Percentiles rank a stretch among this genome's conserved stretches.
phyloP scores from a whole-genome alignment of 768 basidiomycete species.

The Mycena metata region DNA sequence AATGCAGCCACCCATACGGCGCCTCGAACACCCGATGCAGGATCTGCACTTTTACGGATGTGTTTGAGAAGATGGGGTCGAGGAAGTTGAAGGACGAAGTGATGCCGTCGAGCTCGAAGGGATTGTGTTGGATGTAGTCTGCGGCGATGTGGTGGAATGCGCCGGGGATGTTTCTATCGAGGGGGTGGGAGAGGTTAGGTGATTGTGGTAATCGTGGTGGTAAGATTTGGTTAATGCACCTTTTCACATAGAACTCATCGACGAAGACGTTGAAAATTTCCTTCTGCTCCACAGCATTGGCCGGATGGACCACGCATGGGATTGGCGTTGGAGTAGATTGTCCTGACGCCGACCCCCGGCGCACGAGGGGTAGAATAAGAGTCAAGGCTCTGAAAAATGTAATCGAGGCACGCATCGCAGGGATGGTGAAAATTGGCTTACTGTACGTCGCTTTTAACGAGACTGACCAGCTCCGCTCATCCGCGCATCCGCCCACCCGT shows the following conservation, averaged over 20 bases:
- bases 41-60: conserved; percentile 22
- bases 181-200: conserved; percentile 24
- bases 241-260: conserved; percentile 25
- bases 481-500: no score
- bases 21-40: conserved; percentile 19
- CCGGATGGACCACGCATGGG: conserved; percentile 18
- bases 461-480: no score
- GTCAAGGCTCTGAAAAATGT: conserved; percentile 23
- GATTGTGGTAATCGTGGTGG: conserved; percentile 17
- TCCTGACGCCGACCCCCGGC: conserved; percentile 19
- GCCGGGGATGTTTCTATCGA: conserved; percentile 21
- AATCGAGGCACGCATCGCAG: conserved; percentile 19
- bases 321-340: conserved; percentile 15
- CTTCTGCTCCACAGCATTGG: conserved; percentile 21
- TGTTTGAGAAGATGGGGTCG: conserved; percentile 14
- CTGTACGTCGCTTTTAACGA: no score
- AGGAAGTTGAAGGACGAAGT: conserved; percentile 18
- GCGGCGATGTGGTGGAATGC: conserved; percentile 23
- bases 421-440: no score
- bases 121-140: conserved; percentile 26
- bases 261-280: conserved; percentile 24
- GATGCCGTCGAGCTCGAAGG: conserved; percentile 21
- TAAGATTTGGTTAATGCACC: conserved; percentile 20
- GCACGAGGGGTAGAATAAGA: conserved; percentile 20
- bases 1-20: conserved; percentile 24